Evolutionary conservation across 2,329 filamentous ascomycete species (phyloP).

Genomic region (Penicillium janthinellum): DNA sequence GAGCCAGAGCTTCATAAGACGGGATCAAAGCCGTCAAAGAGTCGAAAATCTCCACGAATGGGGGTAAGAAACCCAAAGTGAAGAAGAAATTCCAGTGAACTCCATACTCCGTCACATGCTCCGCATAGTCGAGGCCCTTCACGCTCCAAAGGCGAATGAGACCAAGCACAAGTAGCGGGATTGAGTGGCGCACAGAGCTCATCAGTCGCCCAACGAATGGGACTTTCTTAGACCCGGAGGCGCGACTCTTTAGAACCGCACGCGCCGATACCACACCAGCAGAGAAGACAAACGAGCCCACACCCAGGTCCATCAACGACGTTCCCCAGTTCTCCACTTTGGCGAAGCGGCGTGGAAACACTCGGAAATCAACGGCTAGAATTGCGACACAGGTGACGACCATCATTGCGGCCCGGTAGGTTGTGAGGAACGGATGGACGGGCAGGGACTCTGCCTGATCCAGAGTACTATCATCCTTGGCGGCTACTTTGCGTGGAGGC

Average conservation of each 20-base stretch:
- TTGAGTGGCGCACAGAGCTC: slow-evolving; percentile 72
- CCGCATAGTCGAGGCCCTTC: slow-evolving; percentile 92
- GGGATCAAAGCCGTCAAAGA: slow-evolving; percentile 69
- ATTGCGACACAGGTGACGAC: slow-evolving; percentile 87
- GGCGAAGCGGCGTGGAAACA: slow-evolving; percentile 92
- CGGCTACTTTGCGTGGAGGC: slow-evolving; percentile 30
- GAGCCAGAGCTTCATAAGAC: slow-evolving; percentile 73
- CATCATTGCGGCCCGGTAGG: slow-evolving; percentile 90
- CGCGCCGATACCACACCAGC: slow-evolving; percentile 88
- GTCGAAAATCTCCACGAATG: slow-evolving; percentile 83
- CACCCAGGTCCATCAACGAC: slow-evolving; percentile 97
- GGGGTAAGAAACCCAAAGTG: slow-evolving; percentile 83
- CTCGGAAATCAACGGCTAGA: slow-evolving; percentile 90
- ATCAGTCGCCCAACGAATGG: slow-evolving; percentile 60
- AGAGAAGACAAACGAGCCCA: slow-evolving; percentile 96
- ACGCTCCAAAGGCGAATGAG: slow-evolving; percentile 81
- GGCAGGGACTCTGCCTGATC: slow-evolving; percentile 60
- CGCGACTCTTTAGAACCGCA: slow-evolving; percentile 70
- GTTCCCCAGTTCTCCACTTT: slow-evolving; percentile 99
- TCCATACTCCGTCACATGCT: slow-evolving; percentile 96
- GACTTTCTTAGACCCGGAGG: slow-evolving; percentile 48
- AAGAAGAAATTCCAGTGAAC: slow-evolving; percentile 99
- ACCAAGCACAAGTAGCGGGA: slow-evolving; percentile 80
- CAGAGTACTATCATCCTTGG: slow-evolving; percentile 25
- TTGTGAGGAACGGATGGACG: slow-evolving; percentile 87